phyloP scores from a whole-genome alignment of 1,284 basidiomycete genomes.

The Takashimella tepidaria region DNA sequence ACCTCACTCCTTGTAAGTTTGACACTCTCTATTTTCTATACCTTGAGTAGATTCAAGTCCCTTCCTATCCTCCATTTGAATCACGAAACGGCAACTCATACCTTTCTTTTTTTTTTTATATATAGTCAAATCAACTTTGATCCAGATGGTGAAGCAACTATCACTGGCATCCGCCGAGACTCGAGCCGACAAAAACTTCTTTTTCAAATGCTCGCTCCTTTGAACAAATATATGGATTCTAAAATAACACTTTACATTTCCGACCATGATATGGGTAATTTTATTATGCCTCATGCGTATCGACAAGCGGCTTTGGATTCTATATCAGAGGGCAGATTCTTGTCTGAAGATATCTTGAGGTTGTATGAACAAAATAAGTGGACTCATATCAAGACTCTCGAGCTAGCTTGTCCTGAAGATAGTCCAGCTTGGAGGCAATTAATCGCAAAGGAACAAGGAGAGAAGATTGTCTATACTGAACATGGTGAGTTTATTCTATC shows the following conservation, averaged over 20 bases:
- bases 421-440: constrained; percentile 17
- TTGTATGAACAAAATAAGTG: constrained; percentile 29
- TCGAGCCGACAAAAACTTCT: constrained; percentile 24
- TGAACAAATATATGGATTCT: constrained; percentile 31
- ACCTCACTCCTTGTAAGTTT: constrained; percentile 29
- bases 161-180: constrained; percentile 28
- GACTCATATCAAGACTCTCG: constrained; percentile 21
- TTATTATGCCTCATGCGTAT: constrained; percentile 36
- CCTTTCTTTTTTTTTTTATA: not conserved
- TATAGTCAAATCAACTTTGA: constrained; percentile 31
- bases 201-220: constrained; percentile 31
- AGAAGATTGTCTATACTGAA: not conserved
- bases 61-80: too few species aligned
- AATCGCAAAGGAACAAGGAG: constrained; percentile 11
- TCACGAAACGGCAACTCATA: not conserved
- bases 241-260: constrained; percentile 35
- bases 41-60: too few species aligned
- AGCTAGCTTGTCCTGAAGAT: constrained; percentile 25
- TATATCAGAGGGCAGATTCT: constrained; percentile 21
- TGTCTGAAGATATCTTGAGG: constrained; percentile 31
- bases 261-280: constrained; percentile 44
- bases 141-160: constrained; percentile 20
- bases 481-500: too few species aligned
- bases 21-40: not conserved
- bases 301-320: constrained; percentile 24